These are phyloP conservation scores for Picochlorum sp. DNA, from an alignment of 139 green algal genomes.

Conservation along the genomic window DNA sequence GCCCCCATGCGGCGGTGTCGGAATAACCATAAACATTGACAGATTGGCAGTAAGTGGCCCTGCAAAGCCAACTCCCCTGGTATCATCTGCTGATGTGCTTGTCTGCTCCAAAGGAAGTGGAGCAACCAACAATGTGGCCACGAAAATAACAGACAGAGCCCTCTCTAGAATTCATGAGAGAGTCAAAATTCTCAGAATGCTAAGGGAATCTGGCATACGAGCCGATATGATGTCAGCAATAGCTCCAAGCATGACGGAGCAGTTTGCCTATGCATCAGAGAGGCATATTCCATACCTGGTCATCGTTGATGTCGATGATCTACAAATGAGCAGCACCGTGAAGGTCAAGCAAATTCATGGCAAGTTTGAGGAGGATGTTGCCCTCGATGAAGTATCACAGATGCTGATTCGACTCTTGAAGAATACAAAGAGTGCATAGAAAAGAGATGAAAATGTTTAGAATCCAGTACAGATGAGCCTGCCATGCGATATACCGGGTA, in stretches of 20 bases:
- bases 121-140: not conserved
- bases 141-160: not conserved
- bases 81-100: slow-evolving; percentile 58
- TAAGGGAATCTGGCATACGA: slow-evolving; percentile 59
- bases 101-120: slow-evolving; percentile 60
- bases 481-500: too few relatives aligned
- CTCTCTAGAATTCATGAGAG: slow-evolving; percentile 53
- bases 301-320: slow-evolving; percentile 42
- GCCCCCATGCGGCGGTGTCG: slow-evolving; percentile 36
- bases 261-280: slow-evolving; percentile 69
- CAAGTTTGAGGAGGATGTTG: slow-evolving; percentile 40
- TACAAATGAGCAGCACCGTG: slow-evolving; percentile 28
- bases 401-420: slow-evolving; percentile 26
- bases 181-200: slow-evolving; percentile 45
- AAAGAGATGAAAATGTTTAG: too few relatives aligned
- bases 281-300: slow-evolving; percentile 64
- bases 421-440: not conserved
- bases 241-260: slow-evolving; percentile 51
- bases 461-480: too few relatives aligned
- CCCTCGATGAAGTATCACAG: slow-evolving; percentile 23
- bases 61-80: not conserved
- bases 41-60: slow-evolving; percentile 28
- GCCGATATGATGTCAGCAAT: slow-evolving; percentile 54
- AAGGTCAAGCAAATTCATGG: slow-evolving; percentile 46
- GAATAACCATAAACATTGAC: slow-evolving; percentile 58